Base-by-base conservation (phyloP, 208 protist genomes). In the Strigomonas galati region DNA sequence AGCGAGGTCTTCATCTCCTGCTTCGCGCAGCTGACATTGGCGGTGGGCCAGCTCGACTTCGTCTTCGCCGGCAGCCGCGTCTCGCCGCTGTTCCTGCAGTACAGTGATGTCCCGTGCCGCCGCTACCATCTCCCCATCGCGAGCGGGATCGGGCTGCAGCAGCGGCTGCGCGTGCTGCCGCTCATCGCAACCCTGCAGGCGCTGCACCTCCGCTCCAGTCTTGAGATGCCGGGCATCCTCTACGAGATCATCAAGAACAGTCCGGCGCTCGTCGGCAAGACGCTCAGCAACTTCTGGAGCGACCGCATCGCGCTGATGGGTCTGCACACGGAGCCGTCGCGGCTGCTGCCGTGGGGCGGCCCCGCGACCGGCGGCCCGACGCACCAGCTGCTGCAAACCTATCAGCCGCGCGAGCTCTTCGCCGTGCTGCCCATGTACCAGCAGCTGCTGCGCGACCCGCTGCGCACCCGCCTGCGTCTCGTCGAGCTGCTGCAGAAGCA, bases 191-290 rank as follows among this genome's bases (percentile, higher is more conserved):
- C 75, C 12, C 71, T 94, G 49, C 74, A 94, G 59, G 88, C 88
- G 7, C 35, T 91, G 51, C 88, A 94, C 69, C 71, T 85, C 23
- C 74, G 72, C 26, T 71, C 78, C 28, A 64, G 75, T 24, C 70
- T 94, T 0, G 82, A 90, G 69, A 78, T 94, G 67, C 81, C 88
- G 3, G 88, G 88, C 12, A 62, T 91, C 56, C 73, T 91, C 62
- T 94, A 91, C 63, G 88, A 94, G 51, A 79, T 88, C 23, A 54
- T 91, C 14, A 94, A 94, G 72, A 91, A 89, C 69, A 69, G 70
- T 37, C 88, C 88, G 12, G 88, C 81, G 28, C 74, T 94, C 62
- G 44, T 81, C 4, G 88, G 84, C 31, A 88, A 83, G 61, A 78
- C 79, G 4, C 49, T 94, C 23, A 77, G 90, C 64, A 65, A 81